phyloP scores from a whole-genome alignment of 2,329 filamentous ascomycete genomes.

The Sporothrix phasma region DNA sequence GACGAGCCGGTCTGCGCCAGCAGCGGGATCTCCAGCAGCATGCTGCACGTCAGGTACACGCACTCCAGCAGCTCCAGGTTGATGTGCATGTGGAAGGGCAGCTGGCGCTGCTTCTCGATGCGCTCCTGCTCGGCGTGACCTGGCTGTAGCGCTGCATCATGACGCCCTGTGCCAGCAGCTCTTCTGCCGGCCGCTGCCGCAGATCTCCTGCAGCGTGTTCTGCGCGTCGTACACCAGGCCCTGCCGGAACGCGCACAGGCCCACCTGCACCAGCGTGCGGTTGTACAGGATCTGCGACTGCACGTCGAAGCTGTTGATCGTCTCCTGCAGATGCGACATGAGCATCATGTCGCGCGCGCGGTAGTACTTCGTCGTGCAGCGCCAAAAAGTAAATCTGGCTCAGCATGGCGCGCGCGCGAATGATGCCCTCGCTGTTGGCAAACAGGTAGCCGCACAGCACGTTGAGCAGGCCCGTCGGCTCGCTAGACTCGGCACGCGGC shows the following conservation, averaged over 20 bases:
- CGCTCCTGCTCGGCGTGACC: constrained; percentile 94
- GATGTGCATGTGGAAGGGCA: constrained; percentile 99
- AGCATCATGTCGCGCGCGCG: constrained; percentile 97
- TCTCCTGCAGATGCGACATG: constrained; percentile 98
- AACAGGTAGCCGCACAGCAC: constrained; percentile 93
- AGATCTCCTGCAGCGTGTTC: constrained; percentile 95
- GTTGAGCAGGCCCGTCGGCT: constrained; percentile 69
- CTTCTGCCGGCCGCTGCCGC: constrained; percentile 96
- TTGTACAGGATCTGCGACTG: constrained; percentile 98
- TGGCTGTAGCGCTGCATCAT: constrained; percentile 97
- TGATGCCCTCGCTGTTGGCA: constrained; percentile 87
- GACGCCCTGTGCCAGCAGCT: constrained; percentile 92
- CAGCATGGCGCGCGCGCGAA: constrained; percentile 91
- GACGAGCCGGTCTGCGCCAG: constrained; percentile 94
- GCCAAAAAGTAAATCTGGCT: constrained; percentile 98
- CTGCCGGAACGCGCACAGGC: constrained; percentile 94
- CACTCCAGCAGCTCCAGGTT: constrained; percentile 97
- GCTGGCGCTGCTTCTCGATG: constrained; percentile 89
- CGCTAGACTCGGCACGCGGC: constrained; percentile 55
- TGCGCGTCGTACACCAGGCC: constrained; percentile 96
- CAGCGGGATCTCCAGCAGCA: constrained; percentile 96
- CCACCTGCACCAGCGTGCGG: constrained; percentile 92
- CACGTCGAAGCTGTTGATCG: constrained; percentile 91
- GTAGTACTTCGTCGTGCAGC: constrained; percentile 95
- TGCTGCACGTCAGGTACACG: constrained; percentile 96